Evolutionary conservation across 179 eudicot genomes (phyloP).

Genomic region (Silene coronaria): DNA sequence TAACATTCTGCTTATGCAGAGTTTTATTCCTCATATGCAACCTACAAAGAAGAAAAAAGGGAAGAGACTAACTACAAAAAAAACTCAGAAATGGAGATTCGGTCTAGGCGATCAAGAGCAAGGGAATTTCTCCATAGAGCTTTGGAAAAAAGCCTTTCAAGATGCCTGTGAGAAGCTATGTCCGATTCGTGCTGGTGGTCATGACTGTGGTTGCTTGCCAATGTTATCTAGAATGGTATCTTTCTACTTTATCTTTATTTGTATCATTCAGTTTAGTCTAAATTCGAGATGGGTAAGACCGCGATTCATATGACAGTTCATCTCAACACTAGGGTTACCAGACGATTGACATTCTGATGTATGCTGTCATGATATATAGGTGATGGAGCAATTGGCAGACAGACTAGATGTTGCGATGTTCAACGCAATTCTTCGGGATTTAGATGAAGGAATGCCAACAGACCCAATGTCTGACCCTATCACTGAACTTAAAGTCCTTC

Average conservation of each 20-base stretch:
- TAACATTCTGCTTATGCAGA: slow-evolving; percentile 34
- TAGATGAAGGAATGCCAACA: slow-evolving; percentile 74
- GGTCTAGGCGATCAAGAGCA: slow-evolving; percentile 75
- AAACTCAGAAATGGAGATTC: slow-evolving; percentile 39
- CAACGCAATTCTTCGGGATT: slow-evolving; percentile 86
- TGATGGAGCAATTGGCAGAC: slow-evolving; percentile 77
- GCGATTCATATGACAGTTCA: background rate
- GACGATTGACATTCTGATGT: background rate
- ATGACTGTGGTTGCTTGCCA: slow-evolving; percentile 86
- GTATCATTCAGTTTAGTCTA: no score
- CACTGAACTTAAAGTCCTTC: slow-evolving; percentile 69
- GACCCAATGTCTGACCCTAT: slow-evolving; percentile 94
- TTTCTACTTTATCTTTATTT: background rate
- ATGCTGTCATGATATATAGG: slow-evolving; percentile 34
- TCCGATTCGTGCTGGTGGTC: slow-evolving; percentile 81
- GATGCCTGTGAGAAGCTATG: slow-evolving; percentile 88
- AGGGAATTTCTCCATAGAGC: slow-evolving; percentile 60
- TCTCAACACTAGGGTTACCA: background rate
- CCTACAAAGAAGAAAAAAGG: slow-evolving; percentile 46
- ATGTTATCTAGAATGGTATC: slow-evolving; percentile 64
- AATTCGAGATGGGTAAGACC: background rate
- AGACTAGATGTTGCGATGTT: slow-evolving; percentile 93
- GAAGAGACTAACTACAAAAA: slow-evolving; percentile 42
- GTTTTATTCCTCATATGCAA: slow-evolving; percentile 89
- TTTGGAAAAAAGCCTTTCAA: slow-evolving; percentile 86